phyloP scores from a whole-genome alignment of 306 rosid genomes.

The Lathyrus tuberosus region DNA sequence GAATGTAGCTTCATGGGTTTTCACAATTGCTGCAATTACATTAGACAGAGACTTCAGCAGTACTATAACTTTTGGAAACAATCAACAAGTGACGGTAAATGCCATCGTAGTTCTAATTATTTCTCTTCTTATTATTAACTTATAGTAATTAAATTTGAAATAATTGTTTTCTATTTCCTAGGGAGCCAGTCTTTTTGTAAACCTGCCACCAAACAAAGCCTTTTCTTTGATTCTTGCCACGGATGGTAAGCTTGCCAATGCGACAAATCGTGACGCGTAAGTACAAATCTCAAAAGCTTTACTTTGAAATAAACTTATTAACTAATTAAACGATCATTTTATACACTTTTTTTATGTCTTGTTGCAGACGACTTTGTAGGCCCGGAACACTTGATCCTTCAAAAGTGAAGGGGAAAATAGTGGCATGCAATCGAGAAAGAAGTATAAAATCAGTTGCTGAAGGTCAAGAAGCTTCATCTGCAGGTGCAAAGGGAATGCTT shows the following conservation, averaged over 20 bases:
- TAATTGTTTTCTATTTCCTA: constrained; percentile 16
- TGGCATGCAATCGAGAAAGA: constrained; percentile 49
- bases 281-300: constrained; percentile 18
- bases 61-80: constrained; percentile 49
- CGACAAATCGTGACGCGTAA: constrained; percentile 39
- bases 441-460: constrained; percentile 49
- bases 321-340: neutral
- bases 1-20: constrained; percentile 63
- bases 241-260: constrained; percentile 46
- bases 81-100: constrained; percentile 27
- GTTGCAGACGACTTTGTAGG: constrained; percentile 42
- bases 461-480: constrained; percentile 42
- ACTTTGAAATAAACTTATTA: neutral
- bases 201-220: constrained; percentile 40
- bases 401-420: constrained; percentile 62
- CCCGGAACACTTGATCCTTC: constrained; percentile 50
- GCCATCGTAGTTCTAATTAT: neutral
- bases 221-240: constrained; percentile 47
- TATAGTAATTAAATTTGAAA: neutral
- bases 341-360: neutral
- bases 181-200: constrained; percentile 60
- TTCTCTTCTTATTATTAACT: neutral
- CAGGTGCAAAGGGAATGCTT: constrained; percentile 69
- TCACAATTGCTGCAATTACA: constrained; percentile 79
- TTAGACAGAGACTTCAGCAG: constrained; percentile 55